These are phyloP conservation scores for Truncatella angustata DNA, from an alignment of 2,329 filamentous ascomycete species.

Conservation along the genomic window DNA sequence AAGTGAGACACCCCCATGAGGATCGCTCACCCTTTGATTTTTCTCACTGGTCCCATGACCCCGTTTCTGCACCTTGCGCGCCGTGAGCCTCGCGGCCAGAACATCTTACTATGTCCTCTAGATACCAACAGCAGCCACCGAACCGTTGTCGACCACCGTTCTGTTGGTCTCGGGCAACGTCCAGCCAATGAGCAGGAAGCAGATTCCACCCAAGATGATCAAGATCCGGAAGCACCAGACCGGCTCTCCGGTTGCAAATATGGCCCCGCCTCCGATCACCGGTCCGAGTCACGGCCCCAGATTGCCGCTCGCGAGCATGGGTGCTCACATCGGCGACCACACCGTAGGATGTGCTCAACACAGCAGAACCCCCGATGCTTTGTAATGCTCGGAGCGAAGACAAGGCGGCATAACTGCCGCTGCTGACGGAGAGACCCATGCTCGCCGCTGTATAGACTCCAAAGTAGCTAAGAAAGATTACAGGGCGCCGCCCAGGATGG, in stretches of 20 bases:
- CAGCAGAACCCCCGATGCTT: conserved; percentile 11
- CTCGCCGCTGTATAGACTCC: conserved; percentile 47
- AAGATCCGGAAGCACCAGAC: conserved; percentile 13
- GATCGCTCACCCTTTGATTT: too few relatives aligned
- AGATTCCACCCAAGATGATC: conserved; percentile 9
- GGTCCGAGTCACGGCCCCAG: conserved; percentile 11
- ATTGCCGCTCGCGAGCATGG: conserved; percentile 8
- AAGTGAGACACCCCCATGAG: too few relatives aligned
- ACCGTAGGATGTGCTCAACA: conserved; percentile 11
- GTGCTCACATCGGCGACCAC: conserved; percentile 12
- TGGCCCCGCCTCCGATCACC: conserved; percentile 13
- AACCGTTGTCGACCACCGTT: conserved; percentile 6
- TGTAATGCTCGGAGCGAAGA: conserved; percentile 13
- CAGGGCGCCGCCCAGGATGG: conserved; percentile 32
- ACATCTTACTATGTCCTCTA: not conserved
- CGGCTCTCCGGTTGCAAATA: conserved; percentile 2
- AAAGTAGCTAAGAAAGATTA: conserved; percentile 37
- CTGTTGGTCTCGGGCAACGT: conserved; percentile 14
- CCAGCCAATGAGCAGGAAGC: conserved; percentile 9
- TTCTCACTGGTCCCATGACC: too few relatives aligned
- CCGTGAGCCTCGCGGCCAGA: too few relatives aligned
- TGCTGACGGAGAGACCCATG: conserved; percentile 38
- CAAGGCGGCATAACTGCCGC: conserved; percentile 11
- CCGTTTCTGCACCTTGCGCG: too few relatives aligned
- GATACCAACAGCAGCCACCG: not conserved